A percentile compares a stretch with the other conserved stretches of the same genome.
Conservation (phyloP, 106 monocot genomes). For the Hemerocallis citrina region DNA sequence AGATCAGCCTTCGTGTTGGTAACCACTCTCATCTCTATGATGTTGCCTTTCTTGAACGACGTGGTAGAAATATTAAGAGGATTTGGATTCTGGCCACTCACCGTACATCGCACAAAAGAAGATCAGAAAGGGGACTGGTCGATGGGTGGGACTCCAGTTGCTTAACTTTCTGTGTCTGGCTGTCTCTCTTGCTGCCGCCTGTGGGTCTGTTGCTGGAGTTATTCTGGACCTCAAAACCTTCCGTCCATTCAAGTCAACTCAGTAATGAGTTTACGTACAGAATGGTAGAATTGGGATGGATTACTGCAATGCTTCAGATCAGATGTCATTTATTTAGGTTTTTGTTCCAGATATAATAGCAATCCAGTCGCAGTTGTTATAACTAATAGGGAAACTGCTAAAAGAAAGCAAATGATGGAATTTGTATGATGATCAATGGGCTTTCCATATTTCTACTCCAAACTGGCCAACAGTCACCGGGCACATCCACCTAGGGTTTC, state of each 20-base stretch:
- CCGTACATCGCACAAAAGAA: conserved; percentile 16
- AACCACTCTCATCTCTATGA: conserved; percentile 11
- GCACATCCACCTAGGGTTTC: too few species aligned
- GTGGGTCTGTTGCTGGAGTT: conserved; percentile 10
- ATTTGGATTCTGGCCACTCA: conserved; percentile 14
- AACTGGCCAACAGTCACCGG: too few species aligned
- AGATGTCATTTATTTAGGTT: too few species aligned
- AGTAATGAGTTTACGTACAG: not conserved
- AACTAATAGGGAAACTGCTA: too few species aligned
- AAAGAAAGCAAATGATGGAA: too few species aligned
- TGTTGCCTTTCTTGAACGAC: conserved; percentile 20
- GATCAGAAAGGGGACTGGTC: not conserved
- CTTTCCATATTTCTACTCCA: too few species aligned
- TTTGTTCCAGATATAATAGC: too few species aligned
- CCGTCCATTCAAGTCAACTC: conserved; percentile 1
- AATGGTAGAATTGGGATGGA: too few species aligned
- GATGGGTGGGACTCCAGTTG: conserved; percentile 1
- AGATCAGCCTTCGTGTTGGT: conserved; percentile 6
- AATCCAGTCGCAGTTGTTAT: too few species aligned
- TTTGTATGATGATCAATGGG: too few species aligned
- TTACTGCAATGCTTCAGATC: too few species aligned
- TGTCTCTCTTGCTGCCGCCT: conserved; percentile 10
- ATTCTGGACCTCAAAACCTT: conserved; percentile 4
- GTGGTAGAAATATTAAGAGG: conserved; percentile 10
- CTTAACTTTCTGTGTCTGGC: conserved; percentile 12